Conservation (phyloP, 2,329 filamentous ascomycete species). For the Corynespora cassiicola region DNA sequence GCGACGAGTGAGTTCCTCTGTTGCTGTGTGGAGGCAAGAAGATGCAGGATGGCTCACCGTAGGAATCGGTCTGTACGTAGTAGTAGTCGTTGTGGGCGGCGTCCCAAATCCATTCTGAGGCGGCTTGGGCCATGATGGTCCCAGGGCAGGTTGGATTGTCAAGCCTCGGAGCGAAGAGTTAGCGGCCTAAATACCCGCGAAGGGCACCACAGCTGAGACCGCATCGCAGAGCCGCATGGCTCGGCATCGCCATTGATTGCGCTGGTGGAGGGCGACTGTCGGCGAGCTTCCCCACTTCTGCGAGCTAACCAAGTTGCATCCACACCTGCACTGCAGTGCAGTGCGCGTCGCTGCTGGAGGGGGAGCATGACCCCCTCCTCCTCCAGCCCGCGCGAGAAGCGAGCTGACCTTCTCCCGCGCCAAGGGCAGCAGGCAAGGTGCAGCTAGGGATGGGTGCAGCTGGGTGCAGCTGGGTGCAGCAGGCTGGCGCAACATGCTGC, state of each 20-base stretch:
- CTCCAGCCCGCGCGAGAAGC: constrained; percentile 2
- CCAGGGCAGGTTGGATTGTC: too few species aligned
- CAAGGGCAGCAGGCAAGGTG: constrained; percentile 2
- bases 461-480: too few species aligned
- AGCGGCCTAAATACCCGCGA: not conserved
- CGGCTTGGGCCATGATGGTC: constrained; percentile 4
- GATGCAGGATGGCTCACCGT: not conserved
- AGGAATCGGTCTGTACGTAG: constrained; percentile 8
- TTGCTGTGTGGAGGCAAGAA: constrained; percentile 2
- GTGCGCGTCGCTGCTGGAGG: not conserved
- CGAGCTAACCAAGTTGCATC: too few species aligned
- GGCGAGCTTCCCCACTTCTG: constrained; percentile 6
- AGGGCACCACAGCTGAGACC: not conserved
- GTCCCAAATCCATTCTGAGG: constrained; percentile 18
- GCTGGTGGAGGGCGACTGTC: constrained; percentile 3
- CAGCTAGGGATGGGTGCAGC: constrained; percentile 3
- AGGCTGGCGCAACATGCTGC: too few species aligned
- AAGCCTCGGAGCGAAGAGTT: not conserved
- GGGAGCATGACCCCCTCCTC: too few species aligned
- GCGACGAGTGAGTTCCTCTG: not conserved
- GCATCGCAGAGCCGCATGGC: constrained; percentile 6
- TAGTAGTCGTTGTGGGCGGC: constrained; percentile 10
- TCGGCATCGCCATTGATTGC: constrained; percentile 10
- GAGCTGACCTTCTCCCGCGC: constrained; percentile 7
- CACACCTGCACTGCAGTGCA: constrained; percentile 1